Evolutionary conservation across 1,284 basidiomycete species (phyloP).

Genomic region (Cerioporus squamosus): DNA sequence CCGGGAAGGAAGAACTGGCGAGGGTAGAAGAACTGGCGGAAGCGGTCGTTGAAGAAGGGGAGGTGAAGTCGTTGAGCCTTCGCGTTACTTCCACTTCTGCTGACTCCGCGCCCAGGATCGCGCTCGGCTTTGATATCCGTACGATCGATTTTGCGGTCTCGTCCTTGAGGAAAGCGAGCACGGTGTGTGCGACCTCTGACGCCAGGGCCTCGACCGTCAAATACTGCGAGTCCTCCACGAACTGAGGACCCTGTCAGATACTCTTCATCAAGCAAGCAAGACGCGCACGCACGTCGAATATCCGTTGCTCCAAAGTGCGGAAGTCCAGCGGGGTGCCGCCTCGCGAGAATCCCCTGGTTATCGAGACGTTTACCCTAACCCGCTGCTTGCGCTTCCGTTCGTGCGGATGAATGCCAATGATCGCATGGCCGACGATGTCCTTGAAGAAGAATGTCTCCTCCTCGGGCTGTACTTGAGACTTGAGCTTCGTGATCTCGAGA

Average conservation of each 20-base stretch:
- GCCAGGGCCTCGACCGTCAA: conserved; percentile 79
- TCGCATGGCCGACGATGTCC: conserved; percentile 57
- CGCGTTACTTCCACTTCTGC: conserved; percentile 67
- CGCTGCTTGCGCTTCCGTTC: conserved; percentile 75
- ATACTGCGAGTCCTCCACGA: conserved; percentile 53
- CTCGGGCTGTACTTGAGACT: conserved; percentile 4
- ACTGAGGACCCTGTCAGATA: conserved; percentile 35
- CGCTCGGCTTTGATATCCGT: conserved; percentile 77
- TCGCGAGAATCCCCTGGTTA: conserved; percentile 28
- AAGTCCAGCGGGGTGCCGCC: conserved; percentile 39
- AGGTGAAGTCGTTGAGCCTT: conserved; percentile 38
- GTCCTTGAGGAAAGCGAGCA: conserved; percentile 35
- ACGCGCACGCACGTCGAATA: conserved; percentile 43
- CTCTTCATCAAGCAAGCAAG: neutral
- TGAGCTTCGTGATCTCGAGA: conserved; percentile 42
- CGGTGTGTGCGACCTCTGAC: conserved; percentile 57
- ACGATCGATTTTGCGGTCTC: conserved; percentile 50
- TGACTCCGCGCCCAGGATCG: conserved; percentile 71
- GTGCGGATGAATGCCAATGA: conserved; percentile 77
- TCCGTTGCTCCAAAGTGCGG: conserved; percentile 41
- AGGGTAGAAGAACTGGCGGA: neutral
- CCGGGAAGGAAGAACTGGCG: neutral
- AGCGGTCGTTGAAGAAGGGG: neutral
- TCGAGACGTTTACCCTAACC: conserved; percentile 61
- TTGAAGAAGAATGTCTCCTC: conserved; percentile 46